Conservation (phyloP, 73 alveolate species). For the Stentor coeruleus region DNA sequence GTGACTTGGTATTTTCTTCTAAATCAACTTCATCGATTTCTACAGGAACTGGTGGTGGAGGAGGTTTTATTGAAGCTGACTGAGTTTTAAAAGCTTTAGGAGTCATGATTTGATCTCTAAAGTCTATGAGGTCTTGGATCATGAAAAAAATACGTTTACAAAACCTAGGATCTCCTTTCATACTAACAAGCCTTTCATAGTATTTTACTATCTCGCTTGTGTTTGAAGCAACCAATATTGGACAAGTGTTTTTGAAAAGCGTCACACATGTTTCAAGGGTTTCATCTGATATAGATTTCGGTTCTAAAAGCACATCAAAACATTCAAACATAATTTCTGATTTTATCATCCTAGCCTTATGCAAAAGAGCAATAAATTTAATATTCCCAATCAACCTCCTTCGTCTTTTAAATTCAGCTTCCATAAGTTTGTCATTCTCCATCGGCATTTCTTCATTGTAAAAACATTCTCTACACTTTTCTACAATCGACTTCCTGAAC, state of each 20-base stretch:
- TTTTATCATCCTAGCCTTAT: constrained; percentile 5
- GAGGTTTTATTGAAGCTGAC: neutral
- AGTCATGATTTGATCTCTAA: neutral
- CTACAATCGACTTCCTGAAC: neutral
- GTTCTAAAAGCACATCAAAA: neutral
- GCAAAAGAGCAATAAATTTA: neutral
- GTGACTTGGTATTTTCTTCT: neutral
- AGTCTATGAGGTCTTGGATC: constrained; percentile 10
- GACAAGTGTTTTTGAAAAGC: neutral
- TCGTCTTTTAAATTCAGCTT: constrained; percentile 14
- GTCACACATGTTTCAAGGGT: constrained; percentile 1
- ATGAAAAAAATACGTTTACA: constrained; percentile 15
- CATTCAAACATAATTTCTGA: constrained; percentile 17
- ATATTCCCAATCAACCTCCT: constrained; percentile 12
- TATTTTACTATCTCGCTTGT: neutral
- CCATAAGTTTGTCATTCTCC: constrained; percentile 5
- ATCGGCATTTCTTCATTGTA: constrained; percentile 19
- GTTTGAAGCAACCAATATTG: neutral
- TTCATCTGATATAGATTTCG: neutral
- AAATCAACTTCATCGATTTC: neutral
- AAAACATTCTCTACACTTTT: constrained; percentile 20
- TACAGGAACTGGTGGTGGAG: neutral
- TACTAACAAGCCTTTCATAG: neutral
- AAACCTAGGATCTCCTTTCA: neutral
- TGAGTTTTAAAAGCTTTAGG: neutral